Evolutionary conservation across 441 rosid species (phyloP).

Genomic region (Arabidopsis hybrid): DNA sequence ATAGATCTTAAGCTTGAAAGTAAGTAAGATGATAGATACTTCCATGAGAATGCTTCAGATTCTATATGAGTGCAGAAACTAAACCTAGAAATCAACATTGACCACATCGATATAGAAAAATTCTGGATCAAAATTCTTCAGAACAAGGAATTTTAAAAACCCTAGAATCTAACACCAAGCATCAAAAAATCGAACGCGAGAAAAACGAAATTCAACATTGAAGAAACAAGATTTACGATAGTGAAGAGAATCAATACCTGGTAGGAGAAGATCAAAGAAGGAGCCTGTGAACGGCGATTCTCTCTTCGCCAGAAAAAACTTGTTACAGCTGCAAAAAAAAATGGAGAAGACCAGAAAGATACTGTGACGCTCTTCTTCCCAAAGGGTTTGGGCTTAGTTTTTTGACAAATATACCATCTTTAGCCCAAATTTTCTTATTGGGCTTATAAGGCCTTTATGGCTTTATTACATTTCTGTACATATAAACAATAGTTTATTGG

Average conservation of each 20-base stretch:
- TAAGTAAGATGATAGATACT: neutral
- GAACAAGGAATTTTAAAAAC: neutral
- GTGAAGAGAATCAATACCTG: conserved; percentile 27
- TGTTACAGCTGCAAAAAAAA: conserved; percentile 6
- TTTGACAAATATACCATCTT: neutral
- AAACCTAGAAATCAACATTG: conserved; percentile 11
- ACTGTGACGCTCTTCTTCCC: neutral
- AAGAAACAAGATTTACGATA: neutral
- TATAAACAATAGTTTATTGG: too few relatives aligned
- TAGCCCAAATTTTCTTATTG: neutral
- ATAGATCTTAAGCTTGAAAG: neutral
- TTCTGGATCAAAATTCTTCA: neutral
- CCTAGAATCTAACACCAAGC: conserved; percentile 26
- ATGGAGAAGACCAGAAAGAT: conserved; percentile 18
- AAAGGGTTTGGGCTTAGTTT: conserved; percentile 22
- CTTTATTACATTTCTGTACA: neutral
- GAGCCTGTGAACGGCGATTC: conserved; percentile 26
- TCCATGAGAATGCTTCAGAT: conserved; percentile 3
- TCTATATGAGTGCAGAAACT: neutral
- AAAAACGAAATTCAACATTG: neutral
- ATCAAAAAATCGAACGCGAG: neutral
- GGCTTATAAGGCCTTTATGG: conserved; percentile 22
- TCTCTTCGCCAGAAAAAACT: conserved; percentile 8
- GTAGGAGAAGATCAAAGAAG: conserved; percentile 18
- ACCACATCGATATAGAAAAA: neutral